Percentiles rank a stretch among this genome's conserved stretches.
Evolutionary conservation across 2,329 filamentous ascomycete species (phyloP).

Genomic region (Dothistroma pini): DNA sequence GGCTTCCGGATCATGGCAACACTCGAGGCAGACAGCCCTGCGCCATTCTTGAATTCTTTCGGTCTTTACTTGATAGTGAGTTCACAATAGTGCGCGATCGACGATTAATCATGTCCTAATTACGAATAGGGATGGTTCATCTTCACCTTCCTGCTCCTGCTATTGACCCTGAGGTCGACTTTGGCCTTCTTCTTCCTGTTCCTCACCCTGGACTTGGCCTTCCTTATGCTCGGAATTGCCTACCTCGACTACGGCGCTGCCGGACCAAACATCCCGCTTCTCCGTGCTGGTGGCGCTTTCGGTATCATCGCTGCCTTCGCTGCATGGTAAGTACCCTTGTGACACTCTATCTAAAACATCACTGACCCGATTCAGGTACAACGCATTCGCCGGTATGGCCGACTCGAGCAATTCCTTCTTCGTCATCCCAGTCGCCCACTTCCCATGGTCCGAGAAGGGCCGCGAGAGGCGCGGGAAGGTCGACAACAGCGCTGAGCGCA

Average conservation of each 20-base stretch:
- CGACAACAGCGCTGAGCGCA: slow-evolving; percentile 41
- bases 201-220: slow-evolving; percentile 56
- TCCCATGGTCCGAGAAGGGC: slow-evolving; percentile 86
- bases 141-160: slow-evolving; percentile 54
- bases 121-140: slow-evolving; percentile 51
- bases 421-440: slow-evolving; percentile 85
- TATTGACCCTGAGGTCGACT: slow-evolving; percentile 55
- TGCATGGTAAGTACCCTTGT: slow-evolving; percentile 43
- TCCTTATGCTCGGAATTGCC: slow-evolving; percentile 54
- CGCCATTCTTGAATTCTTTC: slow-evolving; percentile 51
- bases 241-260: slow-evolving; percentile 47
- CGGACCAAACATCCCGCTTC: slow-evolving; percentile 43
- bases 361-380: slow-evolving; percentile 38
- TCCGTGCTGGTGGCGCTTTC: slow-evolving; percentile 52
- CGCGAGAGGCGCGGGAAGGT: slow-evolving; percentile 53
- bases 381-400: slow-evolving; percentile 54
- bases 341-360: neutral
- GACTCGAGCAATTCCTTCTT: slow-evolving; percentile 70
- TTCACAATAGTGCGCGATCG: neutral
- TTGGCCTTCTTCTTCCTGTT: slow-evolving; percentile 57
- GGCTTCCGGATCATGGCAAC: slow-evolving; percentile 47
- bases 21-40: slow-evolving; percentile 39
- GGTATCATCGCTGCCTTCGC: slow-evolving; percentile 52
- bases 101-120: neutral
- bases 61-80: slow-evolving; percentile 55